Conservation (phyloP, 768 basidiomycete species). For the Neoboletus magnificus region DNA sequence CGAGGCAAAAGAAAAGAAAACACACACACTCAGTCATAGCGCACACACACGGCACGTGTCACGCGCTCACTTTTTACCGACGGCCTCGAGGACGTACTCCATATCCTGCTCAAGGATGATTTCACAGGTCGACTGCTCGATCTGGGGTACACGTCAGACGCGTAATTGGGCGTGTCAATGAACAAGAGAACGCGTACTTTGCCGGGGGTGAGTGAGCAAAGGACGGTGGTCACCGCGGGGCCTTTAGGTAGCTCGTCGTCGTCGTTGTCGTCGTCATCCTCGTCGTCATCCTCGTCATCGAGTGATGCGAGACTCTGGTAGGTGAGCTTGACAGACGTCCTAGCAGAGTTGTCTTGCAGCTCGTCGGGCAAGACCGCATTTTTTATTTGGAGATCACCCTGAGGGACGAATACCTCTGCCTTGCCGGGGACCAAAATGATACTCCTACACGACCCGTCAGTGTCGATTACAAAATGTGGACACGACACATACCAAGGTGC, state of each 20-base stretch:
- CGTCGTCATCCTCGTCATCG: conserved; percentile 42
- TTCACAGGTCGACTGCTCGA: conserved; percentile 72
- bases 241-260: conserved; percentile 38
- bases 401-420: conserved; percentile 53
- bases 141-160: conserved; percentile 39
- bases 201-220: conserved; percentile 79
- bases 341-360: conserved; percentile 54
- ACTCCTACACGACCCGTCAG: conserved; percentile 47
- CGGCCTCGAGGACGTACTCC: conserved; percentile 62
- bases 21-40: neutral
- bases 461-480: conserved; percentile 1
- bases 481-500: conserved; percentile 57
- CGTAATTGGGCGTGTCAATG: neutral
- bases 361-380: conserved; percentile 79
- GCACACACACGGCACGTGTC: neutral
- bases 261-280: conserved; percentile 43
- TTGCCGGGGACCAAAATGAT: conserved; percentile 55
- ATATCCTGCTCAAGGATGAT: conserved; percentile 66
- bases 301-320: conserved; percentile 40
- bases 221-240: conserved; percentile 47
- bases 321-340: conserved; percentile 66
- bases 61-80: conserved; percentile 73
- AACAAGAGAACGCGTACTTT: conserved; percentile 47
- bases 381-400: conserved; percentile 72
- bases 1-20: neutral